Evolutionary conservation across 805 yeast species (phyloP), one percentile per base, ranked within the genome.

Genomic region (Wickerhamiella kurtzmanii): DNA sequence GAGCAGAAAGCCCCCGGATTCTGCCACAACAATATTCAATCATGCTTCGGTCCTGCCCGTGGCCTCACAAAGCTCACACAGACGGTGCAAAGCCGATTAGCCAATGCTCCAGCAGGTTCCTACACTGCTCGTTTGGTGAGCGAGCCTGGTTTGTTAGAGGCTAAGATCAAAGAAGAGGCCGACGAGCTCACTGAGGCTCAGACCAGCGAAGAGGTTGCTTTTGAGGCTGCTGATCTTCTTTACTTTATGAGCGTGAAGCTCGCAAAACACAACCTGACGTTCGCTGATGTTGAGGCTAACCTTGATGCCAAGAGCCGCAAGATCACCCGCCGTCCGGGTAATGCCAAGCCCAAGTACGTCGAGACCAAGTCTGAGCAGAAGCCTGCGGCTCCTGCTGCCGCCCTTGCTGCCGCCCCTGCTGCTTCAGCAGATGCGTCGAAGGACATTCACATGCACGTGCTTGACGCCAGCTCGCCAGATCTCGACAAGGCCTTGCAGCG

Each of bases 211-310:
- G 81, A 89, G 48, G 74, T 86, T 46, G 82, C 97, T 0, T 92
- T 96, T 96, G 98, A 92, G 67, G 89, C 94, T 45, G 98, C 98
- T 6, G 98, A 92, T 63, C 71, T 92, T 62, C 73, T 82, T 49
- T 70, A 75, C 59, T 79, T 82, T 58, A 79, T 84, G 46, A 52
- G 74, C 49, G 70, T 81, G 56, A 83, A 82, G 61, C 74, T 81
- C 21, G 62, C 78, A 37, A 77, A 83, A 64, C 70, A 77, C 57
- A 96, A 89, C 28, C 95, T 92, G 28, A 66, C 81, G 21, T 67
- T 87, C 57, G 68, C 74, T 6, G 96, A 88, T 57, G 79, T 92
- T 41, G 96, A 88, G 67, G 73, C 71, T 55, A 86, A 89, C 64
- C 72, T 92, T 60, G 88, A 85, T 60, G 64, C 79, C 61, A 92